Base-by-base conservation (phyloP, 208 protist genomes). In the Crithidia acanthocephali region DNA sequence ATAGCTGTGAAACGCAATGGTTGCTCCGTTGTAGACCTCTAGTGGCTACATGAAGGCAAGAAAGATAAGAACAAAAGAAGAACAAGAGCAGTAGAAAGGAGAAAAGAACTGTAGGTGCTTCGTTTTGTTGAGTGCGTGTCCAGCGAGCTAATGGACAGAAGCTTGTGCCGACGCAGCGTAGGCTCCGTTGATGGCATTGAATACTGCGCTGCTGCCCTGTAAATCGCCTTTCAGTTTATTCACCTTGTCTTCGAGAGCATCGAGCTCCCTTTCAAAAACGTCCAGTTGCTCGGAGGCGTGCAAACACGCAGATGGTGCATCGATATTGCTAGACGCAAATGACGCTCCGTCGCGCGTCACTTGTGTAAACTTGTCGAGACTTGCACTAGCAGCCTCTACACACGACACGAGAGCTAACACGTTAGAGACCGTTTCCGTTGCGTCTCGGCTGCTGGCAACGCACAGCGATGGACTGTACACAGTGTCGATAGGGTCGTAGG, bases 401-500 rank as follows among this genome's bases (percentile, higher is more conserved):
- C 13, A 8, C 2, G 57, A 7, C 1, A 2, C 13, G 16, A 63
- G 33, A 9, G 57, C 57, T 10, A 63, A n/a, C 37, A 63, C n/a
- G 57, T 20, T 32, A 9, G 57, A 3, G 23, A 63, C 13, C 3
- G 33, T 20, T 18, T 63, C 57, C 13, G 10, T 42, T 8, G 40
- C 40, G 4, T 8, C 23, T 22, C 57, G 57, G 40, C 57, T 50
- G 25, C 57, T 63, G 10, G 57, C 33, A 47, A 23, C 7, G 15
- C 37, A 50, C 13, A 63, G 16, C n/a, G 40, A 47, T 3, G 33
- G 4, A 20, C 40, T 50, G 25, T 63, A 42, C 23, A 63, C 25
- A 20, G 28, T 23, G 40, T 63, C 57, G n/a, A 30, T 40, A 30
- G 57, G 57, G 57, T 35, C 57, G n/a, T 42, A 57, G 35, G 23